Base-by-base conservation (phyloP, 2,329 filamentous ascomycete genomes). In the Colletotrichum tanaceti region DNA sequence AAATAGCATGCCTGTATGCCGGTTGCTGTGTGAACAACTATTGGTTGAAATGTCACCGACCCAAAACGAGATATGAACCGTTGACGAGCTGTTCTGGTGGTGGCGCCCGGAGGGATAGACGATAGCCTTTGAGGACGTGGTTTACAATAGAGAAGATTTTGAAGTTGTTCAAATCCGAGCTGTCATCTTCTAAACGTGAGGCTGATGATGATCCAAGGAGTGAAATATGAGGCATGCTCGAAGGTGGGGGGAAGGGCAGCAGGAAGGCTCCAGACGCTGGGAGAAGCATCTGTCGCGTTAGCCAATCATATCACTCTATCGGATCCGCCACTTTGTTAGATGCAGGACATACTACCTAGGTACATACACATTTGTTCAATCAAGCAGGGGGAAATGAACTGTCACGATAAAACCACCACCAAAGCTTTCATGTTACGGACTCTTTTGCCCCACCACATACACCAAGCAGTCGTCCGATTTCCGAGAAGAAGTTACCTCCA, bases 401-500 rank as follows among this genome's bases (percentile, higher is more conserved):
- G 14, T 24, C 14, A 28, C 32, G 16, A 38, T 43, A 16, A 16
- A 18, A n/a, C 22, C 35, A 57, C 22, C 18, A 2, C 14, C 20
- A 28, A 43, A 18, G n/a, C 44, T 50, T 22, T n/a, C 22, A 52
- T 43, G 35, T 28, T 60, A 60, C 58, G 46, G 11, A 39, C 58
- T 16, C 22, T 43, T n/a, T n/a, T 38, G 9, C 20, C 7, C 22
- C 22, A 13, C 38, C 22, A 47, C 35, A 28, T 28, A 39, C 20
- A 43, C 46, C 35, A 60, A 39, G 20, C 47, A 41, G 11, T 43
- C 38, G 35, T 16, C 35, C 46, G 35, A 32, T 35, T 18, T 47
- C 14, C 32, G 14, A 75, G 64, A 71, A 73, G 39, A 35, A 57
- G n/a, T 11, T 22, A 35, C 18, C 50, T 24, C 5, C 43, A 41